phyloP scores from a whole-genome alignment of 306 rosid species.

The Mucuna pruriens region DNA sequence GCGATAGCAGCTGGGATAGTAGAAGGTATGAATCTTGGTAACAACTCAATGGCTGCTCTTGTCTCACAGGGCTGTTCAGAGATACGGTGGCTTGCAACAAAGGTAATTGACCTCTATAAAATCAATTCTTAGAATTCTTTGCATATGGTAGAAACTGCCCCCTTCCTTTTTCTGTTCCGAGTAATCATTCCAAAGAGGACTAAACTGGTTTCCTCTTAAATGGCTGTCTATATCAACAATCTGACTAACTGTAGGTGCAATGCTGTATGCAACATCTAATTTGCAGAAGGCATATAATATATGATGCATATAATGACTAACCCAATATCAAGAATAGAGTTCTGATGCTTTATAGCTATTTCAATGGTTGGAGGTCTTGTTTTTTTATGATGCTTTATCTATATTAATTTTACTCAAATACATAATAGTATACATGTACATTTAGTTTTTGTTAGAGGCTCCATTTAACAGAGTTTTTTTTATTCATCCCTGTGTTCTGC shows the following conservation, averaged over 20 bases:
- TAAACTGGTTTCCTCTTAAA: neutral
- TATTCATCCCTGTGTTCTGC: neutral
- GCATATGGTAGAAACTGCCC: neutral
- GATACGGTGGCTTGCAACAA: conserved; percentile 95
- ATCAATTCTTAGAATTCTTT: conserved; percentile 3
- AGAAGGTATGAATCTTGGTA: conserved; percentile 95
- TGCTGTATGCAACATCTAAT: neutral
- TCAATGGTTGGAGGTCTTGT: neutral
- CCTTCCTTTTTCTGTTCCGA: neutral
- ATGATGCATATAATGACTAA: neutral
- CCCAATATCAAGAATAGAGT: neutral
- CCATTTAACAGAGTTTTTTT: neutral
- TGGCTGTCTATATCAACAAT: neutral
- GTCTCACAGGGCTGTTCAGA: conserved; percentile 97
- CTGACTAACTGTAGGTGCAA: conserved; percentile 17
- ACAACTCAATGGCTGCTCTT: conserved; percentile 97
- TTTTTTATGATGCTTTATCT: neutral
- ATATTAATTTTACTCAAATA: neutral
- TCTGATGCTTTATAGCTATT: conserved; percentile 13
- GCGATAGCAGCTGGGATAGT: conserved; percentile 98
- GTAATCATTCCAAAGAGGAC: neutral
- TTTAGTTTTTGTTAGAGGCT: neutral
- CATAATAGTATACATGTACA: neutral
- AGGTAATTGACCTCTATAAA: conserved; percentile 52
- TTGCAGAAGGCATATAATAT: conserved; percentile 1